phyloP scores from a whole-genome alignment of 1,284 basidiomycete genomes.

The Boletus smithii region DNA sequence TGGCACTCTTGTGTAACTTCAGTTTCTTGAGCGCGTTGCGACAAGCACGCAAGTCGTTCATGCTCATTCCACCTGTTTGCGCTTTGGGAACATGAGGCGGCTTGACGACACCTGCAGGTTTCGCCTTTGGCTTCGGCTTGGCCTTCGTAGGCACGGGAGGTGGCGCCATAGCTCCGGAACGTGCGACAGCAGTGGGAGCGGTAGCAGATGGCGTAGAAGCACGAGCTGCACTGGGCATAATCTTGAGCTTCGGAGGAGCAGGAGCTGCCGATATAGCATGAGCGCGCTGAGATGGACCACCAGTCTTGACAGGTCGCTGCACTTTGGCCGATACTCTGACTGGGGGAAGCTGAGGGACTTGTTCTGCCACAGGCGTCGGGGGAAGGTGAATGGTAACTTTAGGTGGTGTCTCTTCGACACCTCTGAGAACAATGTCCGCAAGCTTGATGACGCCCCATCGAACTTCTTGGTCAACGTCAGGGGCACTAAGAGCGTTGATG shows the following conservation, averaged over 20 bases:
- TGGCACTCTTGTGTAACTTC: slow-evolving; percentile 64
- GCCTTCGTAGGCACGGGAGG: slow-evolving; percentile 38
- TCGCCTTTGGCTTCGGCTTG: slow-evolving; percentile 37
- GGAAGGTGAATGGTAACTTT: slow-evolving; percentile 84
- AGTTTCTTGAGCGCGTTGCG: slow-evolving; percentile 83
- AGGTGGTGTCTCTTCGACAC: slow-evolving; percentile 79
- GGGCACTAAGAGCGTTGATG: slow-evolving; percentile 44
- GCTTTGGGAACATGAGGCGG: slow-evolving; percentile 59
- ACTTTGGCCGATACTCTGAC: slow-evolving; percentile 38
- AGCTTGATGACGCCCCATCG: slow-evolving; percentile 91
- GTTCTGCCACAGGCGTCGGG: slow-evolving; percentile 68
- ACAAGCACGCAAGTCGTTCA: slow-evolving; percentile 78
- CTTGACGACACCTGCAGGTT: slow-evolving; percentile 40
- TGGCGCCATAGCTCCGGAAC: slow-evolving; percentile 27
- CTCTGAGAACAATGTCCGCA: slow-evolving; percentile 85
- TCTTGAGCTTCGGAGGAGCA: slow-evolving; percentile 55
- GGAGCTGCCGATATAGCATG: slow-evolving; percentile 43
- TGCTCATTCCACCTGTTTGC: slow-evolving; percentile 78
- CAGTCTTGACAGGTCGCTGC: slow-evolving; percentile 40
- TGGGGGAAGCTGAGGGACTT: slow-evolving; percentile 49
- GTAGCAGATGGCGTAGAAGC: slow-evolving; percentile 17
- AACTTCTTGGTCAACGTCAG: slow-evolving; percentile 80
- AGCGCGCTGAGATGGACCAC: slow-evolving; percentile 41
- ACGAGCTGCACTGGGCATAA: slow-evolving; percentile 35
- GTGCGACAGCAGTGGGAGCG: slow-evolving; percentile 23